Evolutionary conservation across 2,329 filamentous ascomycete genomes (phyloP), one percentile per base, ranked within the genome.

Genomic region (Neurospora sp.): DNA sequence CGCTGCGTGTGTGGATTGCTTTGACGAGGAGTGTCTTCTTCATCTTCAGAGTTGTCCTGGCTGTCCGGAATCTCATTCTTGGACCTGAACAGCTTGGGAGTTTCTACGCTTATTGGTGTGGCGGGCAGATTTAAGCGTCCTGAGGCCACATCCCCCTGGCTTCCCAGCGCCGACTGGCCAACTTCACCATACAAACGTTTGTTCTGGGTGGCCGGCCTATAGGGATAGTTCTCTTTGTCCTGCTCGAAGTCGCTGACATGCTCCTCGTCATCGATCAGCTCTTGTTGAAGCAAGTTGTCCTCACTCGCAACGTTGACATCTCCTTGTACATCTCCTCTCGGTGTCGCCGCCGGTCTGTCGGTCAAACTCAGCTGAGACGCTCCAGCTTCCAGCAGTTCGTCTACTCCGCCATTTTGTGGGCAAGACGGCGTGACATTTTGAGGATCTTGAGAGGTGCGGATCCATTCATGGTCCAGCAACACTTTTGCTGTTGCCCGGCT

Each of bases 191-290:
- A 88, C 1, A 88, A 77, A 10, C 81, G 81, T 3, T 78, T 82
- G 3, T 77, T 79, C 5, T 78, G 80, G 13, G 75, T 74, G 23
- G 73, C 77, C 58, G 78, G 88, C 80, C 89, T 89, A 66, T 91
- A 88, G 79, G 91, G 90, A 67, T 87, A 86, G 8, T 92, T 94
- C 78, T 94, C 91, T 76, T 93, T 93, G 78, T 94, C 92, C 4
- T 91, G 93, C 71, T 93, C 90, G 73, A 91, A 85, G 67, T 80
- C 81, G 69, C 81, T 80, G 2, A 83, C 76, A 10, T 81, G 75
- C 58, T 83, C 81, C 17, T 79, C 78, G 10, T 82, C 79, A 38
- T 76, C 75, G 71, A 68, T 77, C 71, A 74, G 72, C 38, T 77
- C 77, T 6, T 76, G 73, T n/a, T 77, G 75, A 11, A 76, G 68